Percentiles rank a stretch among this genome's conserved stretches.
Evolutionary conservation across 1,284 basidiomycete species (phyloP).

Genomic region (Sanghuangporus weigelae): DNA sequence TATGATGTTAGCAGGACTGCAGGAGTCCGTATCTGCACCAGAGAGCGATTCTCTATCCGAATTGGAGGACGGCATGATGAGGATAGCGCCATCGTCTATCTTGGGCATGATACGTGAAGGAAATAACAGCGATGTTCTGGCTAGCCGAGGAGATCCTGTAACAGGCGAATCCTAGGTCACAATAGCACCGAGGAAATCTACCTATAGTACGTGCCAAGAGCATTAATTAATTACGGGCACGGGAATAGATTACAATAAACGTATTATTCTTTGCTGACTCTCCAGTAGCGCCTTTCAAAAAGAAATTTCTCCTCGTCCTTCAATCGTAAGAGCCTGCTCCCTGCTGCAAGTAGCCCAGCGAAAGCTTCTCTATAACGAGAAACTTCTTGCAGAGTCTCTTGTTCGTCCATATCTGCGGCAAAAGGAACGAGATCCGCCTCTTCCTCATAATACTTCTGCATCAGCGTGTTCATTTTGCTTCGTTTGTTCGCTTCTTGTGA

Average conservation of each 20-base stretch:
- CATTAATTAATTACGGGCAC: no score
- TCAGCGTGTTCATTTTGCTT: neutral
- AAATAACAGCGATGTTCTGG: neutral
- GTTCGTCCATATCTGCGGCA: constrained; percentile 9
- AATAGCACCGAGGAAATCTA: neutral
- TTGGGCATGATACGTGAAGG: neutral
- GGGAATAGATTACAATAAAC: neutral
- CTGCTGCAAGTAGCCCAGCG: constrained; percentile 17
- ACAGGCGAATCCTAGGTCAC: neutral
- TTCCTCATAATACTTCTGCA: constrained; percentile 15
- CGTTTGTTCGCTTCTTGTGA: neutral
- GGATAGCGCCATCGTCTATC: neutral
- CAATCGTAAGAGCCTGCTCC: constrained; percentile 15
- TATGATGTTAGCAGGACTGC: neutral
- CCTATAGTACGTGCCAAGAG: neutral
- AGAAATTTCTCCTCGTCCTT: constrained; percentile 15
- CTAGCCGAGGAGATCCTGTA: neutral
- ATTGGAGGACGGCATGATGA: neutral
- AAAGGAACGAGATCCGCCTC: constrained; percentile 10
- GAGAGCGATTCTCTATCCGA: neutral
- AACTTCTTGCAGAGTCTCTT: constrained; percentile 15
- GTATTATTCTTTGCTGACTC: neutral
- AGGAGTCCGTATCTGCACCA: neutral
- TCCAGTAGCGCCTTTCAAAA: constrained; percentile 14
- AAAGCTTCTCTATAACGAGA: constrained; percentile 16